Percentiles rank a stretch among this genome's conserved stretches.
Conservation (phyloP, 1,284 basidiomycete species). For the Exobasidium rhododendri region DNA sequence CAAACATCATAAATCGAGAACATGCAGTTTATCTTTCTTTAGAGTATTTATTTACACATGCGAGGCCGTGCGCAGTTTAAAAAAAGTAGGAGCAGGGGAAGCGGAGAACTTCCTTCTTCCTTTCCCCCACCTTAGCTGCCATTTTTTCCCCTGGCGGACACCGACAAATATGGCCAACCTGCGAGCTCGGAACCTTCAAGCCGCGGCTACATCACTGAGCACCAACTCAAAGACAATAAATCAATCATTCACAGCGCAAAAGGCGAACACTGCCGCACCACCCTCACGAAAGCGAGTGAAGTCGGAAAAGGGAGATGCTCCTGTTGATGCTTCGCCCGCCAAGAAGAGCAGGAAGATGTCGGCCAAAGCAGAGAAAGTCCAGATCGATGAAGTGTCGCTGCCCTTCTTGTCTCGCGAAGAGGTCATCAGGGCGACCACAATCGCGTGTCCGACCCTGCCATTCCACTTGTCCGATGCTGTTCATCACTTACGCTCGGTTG, state of each 20-base stretch:
- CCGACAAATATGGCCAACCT: neutral
- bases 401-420: slow-evolving; percentile 14
- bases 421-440: slow-evolving; percentile 23
- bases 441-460: slow-evolving; percentile 57
- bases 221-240: neutral
- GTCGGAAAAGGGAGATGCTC: neutral
- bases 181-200: neutral
- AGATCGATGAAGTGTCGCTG: neutral
- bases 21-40: no score
- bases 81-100: no score
- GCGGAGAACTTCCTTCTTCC: no score
- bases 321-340: neutral
- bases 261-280: neutral
- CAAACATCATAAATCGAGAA: no score
- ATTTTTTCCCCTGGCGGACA: no score
- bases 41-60: no score
- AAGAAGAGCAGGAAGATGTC: neutral
- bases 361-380: neutral
- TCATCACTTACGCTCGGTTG: slow-evolving; percentile 66
- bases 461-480: slow-evolving; percentile 75
- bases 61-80: no score
- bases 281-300: neutral
- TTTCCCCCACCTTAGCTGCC: no score
- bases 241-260: neutral
- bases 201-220: neutral